Evolutionary conservation across 1,284 basidiomycete genomes (phyloP), one percentile per base, ranked within the genome.

Genomic region (Ganoderma sinense): DNA sequence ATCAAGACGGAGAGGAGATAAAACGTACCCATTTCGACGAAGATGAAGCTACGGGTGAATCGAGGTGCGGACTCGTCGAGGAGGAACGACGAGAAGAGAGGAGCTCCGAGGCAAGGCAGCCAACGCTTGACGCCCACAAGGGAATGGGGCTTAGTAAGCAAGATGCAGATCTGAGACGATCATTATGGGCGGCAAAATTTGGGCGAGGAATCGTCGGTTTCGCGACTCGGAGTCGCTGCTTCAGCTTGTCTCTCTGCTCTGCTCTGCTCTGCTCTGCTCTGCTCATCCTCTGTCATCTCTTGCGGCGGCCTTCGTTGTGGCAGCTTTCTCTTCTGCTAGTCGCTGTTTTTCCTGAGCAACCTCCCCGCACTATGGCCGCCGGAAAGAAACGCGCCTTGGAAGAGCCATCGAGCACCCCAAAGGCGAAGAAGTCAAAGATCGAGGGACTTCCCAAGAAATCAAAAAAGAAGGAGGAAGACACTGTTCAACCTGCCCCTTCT

Each of bases 301-400:
- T n/a, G n/a, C n/a, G n/a, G n/a, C n/a, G n/a, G n/a, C n/a, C n/a
- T n/a, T n/a, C n/a, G n/a, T n/a, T n/a, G n/a, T n/a, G n/a, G n/a
- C n/a, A n/a, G n/a, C 48, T 13, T 14, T 13, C n/a, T 26, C 23
- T 29, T 23, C 14, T 53, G 53, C 31, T 33, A 23, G 10, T 31
- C 48, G 62, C 56, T 39, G 13, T 26, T 4, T 55, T 55, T 56
- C 29, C 53, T 56, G 53, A 18, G 0, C 33, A 58, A 11, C 29
- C 11, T 20, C 51, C 33, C 26, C 10, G 2, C 4, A 53, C 36
- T 59, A 77, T 77, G 77, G 75, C 76, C 64, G 69, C 76, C 39
- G 74, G 75, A 29, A 81, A 86, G 75, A 94, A 94, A 80, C 89
- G 91, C 69, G 77, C 80, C 40, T 78, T 89, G 48, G 91, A 93